Evolutionary conservation across 768 basidiomycete genomes (phyloP), one percentile per base, ranked within the genome.

Genomic region (Kwoniella newhampshirensis): DNA sequence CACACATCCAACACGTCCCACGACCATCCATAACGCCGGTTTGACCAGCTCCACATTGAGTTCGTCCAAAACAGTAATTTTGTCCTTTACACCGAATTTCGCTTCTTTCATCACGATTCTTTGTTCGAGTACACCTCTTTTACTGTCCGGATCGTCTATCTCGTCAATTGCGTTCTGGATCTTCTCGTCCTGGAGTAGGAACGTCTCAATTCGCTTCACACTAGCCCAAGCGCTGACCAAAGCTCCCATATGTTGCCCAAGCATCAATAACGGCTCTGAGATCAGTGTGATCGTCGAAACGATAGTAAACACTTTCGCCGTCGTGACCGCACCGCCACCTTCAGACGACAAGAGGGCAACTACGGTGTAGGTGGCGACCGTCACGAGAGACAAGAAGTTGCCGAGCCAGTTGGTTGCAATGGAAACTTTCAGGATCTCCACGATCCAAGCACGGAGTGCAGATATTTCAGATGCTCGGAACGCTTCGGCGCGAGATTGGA

Each of bases 291-390:
- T 54, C 15, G 57, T 58, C 17, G 62, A 50, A 12, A 59, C 51
- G 18, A 59, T 52, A 9, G 62, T 56, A 27, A 63, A 63, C 18
- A 63, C 51, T 46, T 50, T 46, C 26, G 62, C 62, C 9, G 57
- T 59, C 1, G 51, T 42, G 27, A 63, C 57, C 13, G 21, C 40
- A 18, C 35, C 41, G 23, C 39, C 54, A 20, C 50, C 44, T 15
- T 26, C 28, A 1, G 30, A 12, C 2, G 49, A n/a, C 43, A 35
- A 57, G 12, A 62, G 11, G 17, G 54, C 51, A 7, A 57, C 55
- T 3, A 57, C 35, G 25, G 60, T 62, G 60, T 46, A 62, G 37
- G 57, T 58, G 27, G 46, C 51, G 18, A 59, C 40, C 3, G 62
- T 58, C 28, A 46, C 23, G 8, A 59, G 40, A 21, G n/a, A 27